Base-by-base conservation (phyloP, 768 basidiomycete species). In the Hirschioporus abietinus region DNA sequence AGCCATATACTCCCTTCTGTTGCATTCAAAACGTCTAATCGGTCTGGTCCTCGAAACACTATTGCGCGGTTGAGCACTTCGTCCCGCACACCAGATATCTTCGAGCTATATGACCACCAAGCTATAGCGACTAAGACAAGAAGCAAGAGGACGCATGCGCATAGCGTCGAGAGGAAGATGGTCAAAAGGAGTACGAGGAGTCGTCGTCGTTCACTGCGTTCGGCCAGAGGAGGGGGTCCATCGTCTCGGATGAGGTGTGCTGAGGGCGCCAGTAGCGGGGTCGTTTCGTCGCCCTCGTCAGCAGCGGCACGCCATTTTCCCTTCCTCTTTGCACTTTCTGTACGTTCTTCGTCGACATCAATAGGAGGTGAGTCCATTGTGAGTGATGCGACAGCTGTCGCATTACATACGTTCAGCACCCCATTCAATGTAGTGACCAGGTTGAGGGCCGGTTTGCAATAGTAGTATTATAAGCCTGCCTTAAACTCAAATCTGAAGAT, bases 61-160 rank as follows among this genome's bases (percentile, higher is more conserved):
- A 92, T 71, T 23, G 84, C 83, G 52, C 84, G 76, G 36, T 91
- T 73, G 65, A 91, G 74, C 68, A 86, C 84, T 68, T 90, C 83
- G 15, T 87, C 80, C 1, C 86, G 83, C 18, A 86, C 71, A 65
- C 76, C 74, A 17, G 85, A 81, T 0, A 84, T 84, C 35, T 80
- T 80, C 20, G 88, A 79, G 23, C 87, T 85, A 70, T 91, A 92
- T 2, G 87, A 86, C 79, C 85, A 90, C 6, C 85, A 88, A 9
- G 91, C 77, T 20, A 90, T 70, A 3, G 78, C 80, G 10, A 86
- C 60, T 2, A 81, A 63, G 17, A 83, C 70, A 10, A 62, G 62
- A 52, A 86, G 78, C 3, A 80, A 34, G 23, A 84, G 26, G 58
- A 88, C 71, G 69, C 83, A 86, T 60, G 87, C 35, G 30, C 76